Evolutionary conservation across 768 basidiomycete species (phyloP), one percentile per base, ranked within the genome.

Genomic region (Leucocoprinus sp.): DNA sequence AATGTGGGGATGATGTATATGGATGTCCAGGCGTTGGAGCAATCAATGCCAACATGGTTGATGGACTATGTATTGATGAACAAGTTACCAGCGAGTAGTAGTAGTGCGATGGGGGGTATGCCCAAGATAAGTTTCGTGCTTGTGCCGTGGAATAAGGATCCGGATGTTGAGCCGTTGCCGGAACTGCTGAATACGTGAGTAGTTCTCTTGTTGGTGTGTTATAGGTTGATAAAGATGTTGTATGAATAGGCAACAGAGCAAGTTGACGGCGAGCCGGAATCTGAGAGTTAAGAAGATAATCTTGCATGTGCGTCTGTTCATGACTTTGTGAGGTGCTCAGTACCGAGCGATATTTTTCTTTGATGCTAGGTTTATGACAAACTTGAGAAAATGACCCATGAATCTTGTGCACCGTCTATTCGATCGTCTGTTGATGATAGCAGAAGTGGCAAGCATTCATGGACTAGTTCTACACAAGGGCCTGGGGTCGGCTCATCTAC

Each of bases 41-140:
- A 80, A 55, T 72, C 66, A 29, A 79, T 91, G 70, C 95, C 95
- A 2, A 57, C 81, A 52, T 98, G 95, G 95, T 65, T 96, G 38
- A 65, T 91, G 41, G 90, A 97, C 60, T 95, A 84, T 55, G 64
- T 97, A 29, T 70, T 97, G 29, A 63, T 79, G 11, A 84, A 85
- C 52, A 80, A 75, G 57, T 64, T 71, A 44, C 64, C 75, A 11
- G 52, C 71, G 21, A 56, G 37, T 12, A 22, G 37, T 21, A 15
- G 37, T 19, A 0, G 75, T 78, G 12, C 67, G 74, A 4, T 11
- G 26, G 26, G 26, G 11, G 5, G 11, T 5, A 57, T 70, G 9
- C 67, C 75, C 42, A 99, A 98, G 67, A 59, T 97, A 35, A 89
- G 91, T 54, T 99, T 98, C 59, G 78, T 95, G 15, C 63, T 99